These are phyloP conservation scores for Musa schizocarpa DNA, from an alignment of 176 grass and related monocot genomes.

Conservation along the genomic window DNA sequence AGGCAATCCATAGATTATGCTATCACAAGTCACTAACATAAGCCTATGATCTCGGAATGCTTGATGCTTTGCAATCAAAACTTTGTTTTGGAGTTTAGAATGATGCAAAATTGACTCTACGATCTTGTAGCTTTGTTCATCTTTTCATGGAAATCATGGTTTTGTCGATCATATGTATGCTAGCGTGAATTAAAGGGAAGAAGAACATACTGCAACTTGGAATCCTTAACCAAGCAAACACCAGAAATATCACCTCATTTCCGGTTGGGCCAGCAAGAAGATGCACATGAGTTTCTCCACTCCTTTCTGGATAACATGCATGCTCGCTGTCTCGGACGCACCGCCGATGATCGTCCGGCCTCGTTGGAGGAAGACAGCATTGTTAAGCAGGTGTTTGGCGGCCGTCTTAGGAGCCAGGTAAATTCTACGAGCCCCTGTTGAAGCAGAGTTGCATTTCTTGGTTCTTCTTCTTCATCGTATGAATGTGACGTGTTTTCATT, in stretches of 20 bases:
- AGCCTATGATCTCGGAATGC: too few relatives aligned
- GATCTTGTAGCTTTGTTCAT: too few relatives aligned
- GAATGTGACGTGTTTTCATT: conserved; percentile 11
- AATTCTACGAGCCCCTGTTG: conserved; percentile 5
- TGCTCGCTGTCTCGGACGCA: conserved; percentile 36
- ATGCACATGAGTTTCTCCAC: conserved; percentile 79
- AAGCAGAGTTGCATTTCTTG: background rate
- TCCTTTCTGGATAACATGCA: conserved; percentile 73
- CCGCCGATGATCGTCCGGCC: conserved; percentile 23
- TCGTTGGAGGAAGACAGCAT: conserved; percentile 60
- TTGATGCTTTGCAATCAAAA: too few relatives aligned
- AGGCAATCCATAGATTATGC: background rate
- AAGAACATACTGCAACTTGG: conserved; percentile 10
- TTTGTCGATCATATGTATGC: background rate
- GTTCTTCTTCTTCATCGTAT: background rate
- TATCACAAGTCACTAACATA: too few relatives aligned
- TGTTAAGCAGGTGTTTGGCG: conserved; percentile 79
- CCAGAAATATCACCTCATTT: conserved; percentile 74
- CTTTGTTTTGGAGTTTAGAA: too few relatives aligned
- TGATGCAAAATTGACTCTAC: too few relatives aligned
- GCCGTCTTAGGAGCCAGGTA: conserved; percentile 74
- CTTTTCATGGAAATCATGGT: background rate
- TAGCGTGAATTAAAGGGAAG: background rate
- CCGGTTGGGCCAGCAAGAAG: conserved; percentile 58
- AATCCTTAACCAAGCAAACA: conserved; percentile 38